These are phyloP conservation scores for Paraleonurus japonicus DNA, from an alignment of 257 asterid species.

Conservation along the genomic window DNA sequence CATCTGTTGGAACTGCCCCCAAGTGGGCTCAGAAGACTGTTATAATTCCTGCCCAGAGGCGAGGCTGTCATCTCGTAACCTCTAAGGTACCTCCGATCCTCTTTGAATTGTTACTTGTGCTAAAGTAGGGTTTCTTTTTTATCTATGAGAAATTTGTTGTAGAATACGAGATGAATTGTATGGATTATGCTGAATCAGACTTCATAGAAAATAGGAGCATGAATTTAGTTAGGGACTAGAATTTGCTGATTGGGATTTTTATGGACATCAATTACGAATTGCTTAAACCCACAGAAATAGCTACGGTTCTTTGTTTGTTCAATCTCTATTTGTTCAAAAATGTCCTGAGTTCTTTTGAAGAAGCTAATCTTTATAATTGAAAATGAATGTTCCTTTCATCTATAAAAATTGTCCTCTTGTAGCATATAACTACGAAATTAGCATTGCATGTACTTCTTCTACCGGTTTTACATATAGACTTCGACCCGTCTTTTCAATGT, in stretches of 20 bases:
- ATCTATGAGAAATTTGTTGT: background rate
- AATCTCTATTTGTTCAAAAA: background rate
- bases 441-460: background rate
- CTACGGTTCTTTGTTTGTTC: background rate
- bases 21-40: constrained; percentile 92
- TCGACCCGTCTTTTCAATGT: background rate
- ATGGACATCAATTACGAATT: background rate
- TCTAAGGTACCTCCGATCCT: constrained; percentile 47
- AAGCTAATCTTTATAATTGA: background rate
- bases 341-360: background rate
- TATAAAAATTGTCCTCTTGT: background rate
- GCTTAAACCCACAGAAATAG: background rate
- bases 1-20: constrained; percentile 47
- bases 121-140: background rate
- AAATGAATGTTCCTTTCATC: background rate
- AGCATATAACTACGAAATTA: background rate
- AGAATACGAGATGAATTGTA: background rate
- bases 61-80: constrained; percentile 92
- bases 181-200: background rate
- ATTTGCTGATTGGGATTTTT: background rate
- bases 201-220: background rate
- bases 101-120: background rate
- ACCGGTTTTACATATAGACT: background rate
- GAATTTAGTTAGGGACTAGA: background rate
- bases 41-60: constrained; percentile 68